Evolutionary conservation across 805 yeast genomes (phyloP), one percentile per base, ranked within the genome.

Genomic region (Cyberlindnera nakhonratchasimensis): DNA sequence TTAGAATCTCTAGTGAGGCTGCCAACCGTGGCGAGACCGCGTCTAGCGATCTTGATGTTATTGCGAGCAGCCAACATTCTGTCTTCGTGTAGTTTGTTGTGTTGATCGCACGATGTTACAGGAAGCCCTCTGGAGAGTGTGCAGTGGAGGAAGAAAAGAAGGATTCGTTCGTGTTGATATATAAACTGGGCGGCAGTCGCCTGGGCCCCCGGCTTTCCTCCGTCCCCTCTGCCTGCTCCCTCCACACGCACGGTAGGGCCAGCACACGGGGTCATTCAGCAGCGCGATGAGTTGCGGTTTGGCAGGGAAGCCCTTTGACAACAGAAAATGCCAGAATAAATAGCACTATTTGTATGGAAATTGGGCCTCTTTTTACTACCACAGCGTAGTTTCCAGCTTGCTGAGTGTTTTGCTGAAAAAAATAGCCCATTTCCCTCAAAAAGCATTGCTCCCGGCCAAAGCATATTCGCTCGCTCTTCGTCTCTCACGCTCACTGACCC

Each of bases 1-100:
- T 82, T 80, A 48, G 89, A 82, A 67, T 85, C 90, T 54, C 72
- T 70, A 48, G 77, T 69, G 55, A 77, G 52, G 30, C 52, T 53
- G 43, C 71, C 52, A 39, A 62, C 66, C 26, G 72, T 63, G 42
- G 74, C 72, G 41, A 69, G 53, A 44, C 71, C 64, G 57, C 74
- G 69, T 42, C 50, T 53, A 37, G 46, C 42, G 40, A 25, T 40
- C 41, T 43, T 48, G 40, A 44, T 30, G 35, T 39, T n/a, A 43
- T 39, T 42, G 41, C 53, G 50, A 34, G 53, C 53, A 40, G 53
- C 47, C 53, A 50, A 43, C 53, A 50, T 50, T 34, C 34, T 32
- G 23, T 17, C 6, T 28, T 9, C 11, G 23, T 11, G 17, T 8
- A 25, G 36, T 22, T 11, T n/a, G 40, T 17, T 16, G 40, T 23